These are phyloP conservation scores for Candida corydali DNA, from an alignment of 805 yeast species.

Conservation along the genomic window DNA sequence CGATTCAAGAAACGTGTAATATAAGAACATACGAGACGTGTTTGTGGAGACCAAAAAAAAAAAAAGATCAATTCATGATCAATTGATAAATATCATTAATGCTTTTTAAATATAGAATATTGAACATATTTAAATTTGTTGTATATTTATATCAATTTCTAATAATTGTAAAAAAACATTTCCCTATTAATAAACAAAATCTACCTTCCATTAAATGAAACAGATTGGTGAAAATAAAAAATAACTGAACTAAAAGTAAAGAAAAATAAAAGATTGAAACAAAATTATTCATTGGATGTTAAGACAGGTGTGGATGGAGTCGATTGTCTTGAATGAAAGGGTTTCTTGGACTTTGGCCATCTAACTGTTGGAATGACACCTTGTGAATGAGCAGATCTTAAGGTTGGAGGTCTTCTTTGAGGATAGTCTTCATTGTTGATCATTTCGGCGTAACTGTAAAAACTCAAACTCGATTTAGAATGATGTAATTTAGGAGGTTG, in stretches of 20 bases:
- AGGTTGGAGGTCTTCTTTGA: constrained; percentile 64
- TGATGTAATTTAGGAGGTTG: constrained; percentile 34
- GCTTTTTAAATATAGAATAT: no score
- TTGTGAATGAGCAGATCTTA: constrained; percentile 36
- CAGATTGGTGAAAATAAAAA: no score
- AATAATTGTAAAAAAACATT: no score
- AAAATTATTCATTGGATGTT: no score
- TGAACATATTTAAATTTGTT: no score
- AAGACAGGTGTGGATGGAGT: no score
- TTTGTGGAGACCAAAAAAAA: background rate
- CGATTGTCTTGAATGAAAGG: background rate
- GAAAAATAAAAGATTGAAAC: no score
- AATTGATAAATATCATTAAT: no score
- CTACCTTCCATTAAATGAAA: no score
- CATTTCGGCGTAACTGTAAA: constrained; percentile 80
- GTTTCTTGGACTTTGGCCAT: background rate
- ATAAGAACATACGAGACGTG: constrained; percentile 8
- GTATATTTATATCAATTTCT: no score
- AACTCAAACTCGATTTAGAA: constrained; percentile 41
- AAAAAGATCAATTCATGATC: background rate
- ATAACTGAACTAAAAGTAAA: no score
- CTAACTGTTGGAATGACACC: constrained; percentile 25
- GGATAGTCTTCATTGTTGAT: constrained; percentile 48
- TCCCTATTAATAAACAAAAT: no score
- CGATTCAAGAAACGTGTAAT: constrained; percentile 12